Evolutionary conservation across 2,329 filamentous ascomycete genomes (phyloP).

Genomic region (Calonectria ilicicola): DNA sequence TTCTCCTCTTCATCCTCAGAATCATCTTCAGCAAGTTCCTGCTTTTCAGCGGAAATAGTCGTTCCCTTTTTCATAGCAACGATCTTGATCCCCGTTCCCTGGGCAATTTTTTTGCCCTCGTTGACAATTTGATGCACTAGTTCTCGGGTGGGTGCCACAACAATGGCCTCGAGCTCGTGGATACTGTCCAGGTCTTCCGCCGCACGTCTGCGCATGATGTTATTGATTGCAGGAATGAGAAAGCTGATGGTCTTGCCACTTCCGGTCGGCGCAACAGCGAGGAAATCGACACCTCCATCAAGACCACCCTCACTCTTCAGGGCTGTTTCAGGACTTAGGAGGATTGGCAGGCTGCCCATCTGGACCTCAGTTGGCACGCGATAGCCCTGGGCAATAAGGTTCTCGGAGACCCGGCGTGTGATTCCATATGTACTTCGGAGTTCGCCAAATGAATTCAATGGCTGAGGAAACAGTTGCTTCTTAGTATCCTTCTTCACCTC

Average conservation of each 20-base stretch:
- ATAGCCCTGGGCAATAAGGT: constrained; percentile 87
- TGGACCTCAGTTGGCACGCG: constrained; percentile 93
- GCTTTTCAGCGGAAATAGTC: constrained; percentile 67
- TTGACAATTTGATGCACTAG: constrained; percentile 84
- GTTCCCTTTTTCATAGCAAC: constrained; percentile 89
- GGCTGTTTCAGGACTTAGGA: constrained; percentile 71
- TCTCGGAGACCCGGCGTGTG: constrained; percentile 78
- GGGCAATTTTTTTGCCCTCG: constrained; percentile 85
- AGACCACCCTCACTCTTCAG: constrained; percentile 54
- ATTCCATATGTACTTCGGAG: constrained; percentile 79
- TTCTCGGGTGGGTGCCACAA: constrained; percentile 84
- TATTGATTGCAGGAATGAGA: constrained; percentile 86
- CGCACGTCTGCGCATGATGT: constrained; percentile 71
- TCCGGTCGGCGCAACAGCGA: constrained; percentile 93
- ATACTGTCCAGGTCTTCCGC: constrained; percentile 52
- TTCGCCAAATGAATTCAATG: constrained; percentile 81
- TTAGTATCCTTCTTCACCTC: constrained; percentile 64
- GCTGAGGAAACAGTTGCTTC: constrained; percentile 79
- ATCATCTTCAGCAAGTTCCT: constrained; percentile 52
- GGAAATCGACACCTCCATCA: constrained; percentile 72
- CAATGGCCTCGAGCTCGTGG: constrained; percentile 72
- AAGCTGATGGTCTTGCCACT: constrained; percentile 98
- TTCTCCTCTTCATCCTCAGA: constrained; percentile 55
- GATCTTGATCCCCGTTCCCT: constrained; percentile 82
- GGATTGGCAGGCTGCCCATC: constrained; percentile 83